Conservation (phyloP, 345 rosid genomes). For the Citrus reticulata region DNA sequence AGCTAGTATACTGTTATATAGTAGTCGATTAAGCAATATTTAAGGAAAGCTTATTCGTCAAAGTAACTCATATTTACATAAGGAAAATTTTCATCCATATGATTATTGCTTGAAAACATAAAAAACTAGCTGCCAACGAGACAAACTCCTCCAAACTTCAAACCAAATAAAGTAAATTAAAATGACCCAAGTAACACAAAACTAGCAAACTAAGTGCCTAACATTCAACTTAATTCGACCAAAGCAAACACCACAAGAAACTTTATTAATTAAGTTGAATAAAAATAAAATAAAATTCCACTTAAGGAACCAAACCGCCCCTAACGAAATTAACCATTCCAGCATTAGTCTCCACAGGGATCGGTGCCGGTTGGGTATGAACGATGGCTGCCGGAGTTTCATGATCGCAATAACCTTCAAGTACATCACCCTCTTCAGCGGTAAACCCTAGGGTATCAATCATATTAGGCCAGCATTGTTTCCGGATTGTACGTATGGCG, state of each 20-base stretch:
- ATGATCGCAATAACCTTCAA: constrained; percentile 66
- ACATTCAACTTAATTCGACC: neutral
- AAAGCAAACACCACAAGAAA: neutral
- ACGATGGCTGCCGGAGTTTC: neutral
- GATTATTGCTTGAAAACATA: neutral
- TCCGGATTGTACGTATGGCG: constrained; percentile 49
- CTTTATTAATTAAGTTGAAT: neutral
- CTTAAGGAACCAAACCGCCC: neutral
- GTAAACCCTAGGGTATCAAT: constrained; percentile 58
- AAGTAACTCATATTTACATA: too few relatives aligned
- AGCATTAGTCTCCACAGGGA: neutral
- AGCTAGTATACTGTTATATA: too few relatives aligned
- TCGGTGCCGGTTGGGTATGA: neutral
- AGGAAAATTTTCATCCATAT: too few relatives aligned
- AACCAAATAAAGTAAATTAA: neutral
- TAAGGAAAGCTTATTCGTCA: too few relatives aligned
- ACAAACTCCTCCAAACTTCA: neutral
- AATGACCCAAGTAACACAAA: neutral
- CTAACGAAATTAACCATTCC: neutral
- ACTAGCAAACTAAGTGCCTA: neutral
- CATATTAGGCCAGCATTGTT: constrained; percentile 65
- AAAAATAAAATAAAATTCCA: neutral
- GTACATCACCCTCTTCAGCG: constrained; percentile 55
- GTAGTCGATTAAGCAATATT: too few relatives aligned
- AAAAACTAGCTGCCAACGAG: too few relatives aligned